Evolutionary conservation across 139 green algal species (phyloP).

Genomic region (Chlamydomonas incerta): DNA sequence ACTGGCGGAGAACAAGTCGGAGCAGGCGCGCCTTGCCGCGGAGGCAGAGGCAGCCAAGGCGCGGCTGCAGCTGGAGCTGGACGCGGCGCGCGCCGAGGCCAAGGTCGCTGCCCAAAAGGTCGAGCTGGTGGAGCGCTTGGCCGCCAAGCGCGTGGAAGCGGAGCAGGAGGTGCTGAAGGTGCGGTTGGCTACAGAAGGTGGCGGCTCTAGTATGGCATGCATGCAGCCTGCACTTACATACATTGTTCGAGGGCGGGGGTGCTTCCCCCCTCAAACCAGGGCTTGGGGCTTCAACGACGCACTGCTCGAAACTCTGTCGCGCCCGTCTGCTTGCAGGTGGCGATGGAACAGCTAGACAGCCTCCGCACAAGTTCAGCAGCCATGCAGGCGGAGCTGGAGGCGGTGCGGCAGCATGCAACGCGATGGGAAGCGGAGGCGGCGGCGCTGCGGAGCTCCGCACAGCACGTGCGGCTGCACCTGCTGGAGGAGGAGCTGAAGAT

Average conservation of each 20-base stretch:
- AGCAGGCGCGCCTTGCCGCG: background rate
- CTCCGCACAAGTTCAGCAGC: background rate
- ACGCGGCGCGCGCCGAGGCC: slow-evolving; percentile 16
- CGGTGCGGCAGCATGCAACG: background rate
- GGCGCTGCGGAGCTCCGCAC: slow-evolving; percentile 1
- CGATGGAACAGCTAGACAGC: slow-evolving; percentile 21
- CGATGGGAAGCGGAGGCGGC: slow-evolving; percentile 1
- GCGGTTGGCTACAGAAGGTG: background rate
- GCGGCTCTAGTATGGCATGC: no score
- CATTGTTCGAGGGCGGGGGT: no score
- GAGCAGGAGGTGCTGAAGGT: slow-evolving; percentile 35
- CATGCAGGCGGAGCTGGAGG: slow-evolving; percentile 14
- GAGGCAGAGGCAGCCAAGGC: background rate
- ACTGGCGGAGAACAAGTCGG: background rate
- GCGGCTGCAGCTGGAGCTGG: slow-evolving; percentile 9
- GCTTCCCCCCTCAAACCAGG: no score
- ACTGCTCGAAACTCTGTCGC: background rate
- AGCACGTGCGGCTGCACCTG: slow-evolving; percentile 31
- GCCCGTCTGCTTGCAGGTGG: background rate
- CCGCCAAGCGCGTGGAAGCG: slow-evolving; percentile 29
- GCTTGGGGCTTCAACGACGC: no score
- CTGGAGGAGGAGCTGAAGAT: slow-evolving; percentile 31
- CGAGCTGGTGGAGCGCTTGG: slow-evolving; percentile 27
- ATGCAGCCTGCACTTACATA: no score
- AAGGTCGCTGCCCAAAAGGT: background rate